These are phyloP conservation scores for Alternaria ethzedia DNA, from an alignment of 2,329 filamentous ascomycete genomes.

Conservation along the genomic window DNA sequence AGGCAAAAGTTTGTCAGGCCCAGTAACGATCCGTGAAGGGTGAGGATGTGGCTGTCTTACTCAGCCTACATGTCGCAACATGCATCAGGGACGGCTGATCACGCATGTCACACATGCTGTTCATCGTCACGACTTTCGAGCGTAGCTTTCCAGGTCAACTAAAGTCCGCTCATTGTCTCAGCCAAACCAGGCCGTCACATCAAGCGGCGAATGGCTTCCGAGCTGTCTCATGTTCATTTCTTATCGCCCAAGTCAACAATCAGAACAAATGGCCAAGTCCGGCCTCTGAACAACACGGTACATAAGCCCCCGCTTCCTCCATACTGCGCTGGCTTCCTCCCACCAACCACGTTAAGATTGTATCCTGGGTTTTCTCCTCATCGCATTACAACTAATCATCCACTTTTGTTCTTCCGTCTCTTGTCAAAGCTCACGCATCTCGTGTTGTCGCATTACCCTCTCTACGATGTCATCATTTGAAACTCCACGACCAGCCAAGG, in stretches of 20 bases:
- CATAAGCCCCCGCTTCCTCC: neutral
- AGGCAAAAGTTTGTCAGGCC: neutral
- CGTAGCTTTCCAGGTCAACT: neutral
- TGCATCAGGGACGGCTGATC: neutral
- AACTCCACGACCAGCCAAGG: neutral
- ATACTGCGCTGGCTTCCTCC: neutral
- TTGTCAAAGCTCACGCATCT: neutral
- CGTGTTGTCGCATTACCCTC: neutral
- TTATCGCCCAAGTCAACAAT: neutral
- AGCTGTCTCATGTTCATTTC: neutral
- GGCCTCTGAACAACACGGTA: neutral
- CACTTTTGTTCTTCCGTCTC: neutral
- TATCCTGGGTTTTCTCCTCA: neutral
- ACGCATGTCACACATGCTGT: neutral
- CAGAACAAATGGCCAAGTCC: neutral
- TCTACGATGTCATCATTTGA: neutral
- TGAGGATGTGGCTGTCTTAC: neutral
- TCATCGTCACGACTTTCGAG: neutral
- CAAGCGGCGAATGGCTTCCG: neutral
- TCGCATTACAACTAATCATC: neutral
- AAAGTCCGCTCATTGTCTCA: neutral
- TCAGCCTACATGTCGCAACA: neutral
- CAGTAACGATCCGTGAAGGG: neutral
- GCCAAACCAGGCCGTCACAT: neutral
- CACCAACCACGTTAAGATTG: neutral